Evolutionary conservation across 2,329 filamentous ascomycete species (phyloP), one percentile per base, ranked within the genome.

Genomic region (Diaporthe nobilis): DNA sequence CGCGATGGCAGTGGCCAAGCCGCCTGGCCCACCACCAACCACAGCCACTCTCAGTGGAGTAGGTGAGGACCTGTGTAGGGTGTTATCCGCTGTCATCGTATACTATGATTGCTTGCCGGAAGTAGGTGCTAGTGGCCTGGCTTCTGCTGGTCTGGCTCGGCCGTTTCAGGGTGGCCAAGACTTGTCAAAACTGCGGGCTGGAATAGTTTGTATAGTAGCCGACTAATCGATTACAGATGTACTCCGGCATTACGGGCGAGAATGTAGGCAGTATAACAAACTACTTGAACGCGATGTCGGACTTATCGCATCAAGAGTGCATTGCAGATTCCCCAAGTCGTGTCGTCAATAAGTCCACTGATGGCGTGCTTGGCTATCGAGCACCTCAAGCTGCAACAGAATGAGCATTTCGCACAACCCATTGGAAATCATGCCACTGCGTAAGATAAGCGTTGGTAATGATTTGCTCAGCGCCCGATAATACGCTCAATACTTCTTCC

Each of bases 1-100:
- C 20, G 81, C 81, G 60, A 84, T 84, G 0, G 83, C 82, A 17
- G 76, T 76, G 22, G 75, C 76, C n/a, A 77, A 61, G 4, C 77
- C 75, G 42, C 76, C 77, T 12, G 77, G 77, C 20, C 76, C 77
- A 47, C 77, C 77, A 5, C 75, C 77, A 22, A 78, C 60, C 31
- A 77, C 51, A 31, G 77, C 77, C 13, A 78, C 73, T 42, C 57
- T 70, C 15, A 77, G 68, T n/a, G 61, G 51, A 5, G 61, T 58
- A 13, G 70, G 49, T 1, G 68, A 65, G 2, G 57, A 44, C 6
- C 39, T 49, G 37, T 65, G 22, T 55, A n/a, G 8, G 12, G 39
- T 25, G n/a, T 44, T 65, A 22, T 76, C 39, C n/a, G 44, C 44
- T 20, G 71, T 31, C 74, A 71, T 68, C 13, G n/a, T 57, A 15